A percentile compares a stretch with the other conserved stretches of the same genome.
Conservation (phyloP, 2,329 filamentous ascomycete species). For the Plenodomus biglobosus region DNA sequence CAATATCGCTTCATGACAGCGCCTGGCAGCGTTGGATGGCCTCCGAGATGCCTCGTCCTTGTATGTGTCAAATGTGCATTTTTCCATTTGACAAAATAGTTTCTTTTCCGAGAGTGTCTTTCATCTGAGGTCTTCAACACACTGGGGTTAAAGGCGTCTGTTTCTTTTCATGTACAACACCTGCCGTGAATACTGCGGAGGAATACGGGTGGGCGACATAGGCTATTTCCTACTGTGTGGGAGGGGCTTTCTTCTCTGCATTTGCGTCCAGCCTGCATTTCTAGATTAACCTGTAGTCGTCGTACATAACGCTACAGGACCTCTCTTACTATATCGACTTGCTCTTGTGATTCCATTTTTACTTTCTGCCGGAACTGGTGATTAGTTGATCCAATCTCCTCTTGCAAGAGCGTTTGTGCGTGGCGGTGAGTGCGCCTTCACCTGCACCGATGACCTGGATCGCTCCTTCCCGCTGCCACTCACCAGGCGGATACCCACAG, state of each 20-base stretch:
- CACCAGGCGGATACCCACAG: background rate
- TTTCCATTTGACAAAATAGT: no score
- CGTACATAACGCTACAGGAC: background rate
- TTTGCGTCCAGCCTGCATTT: background rate
- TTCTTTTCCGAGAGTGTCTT: background rate
- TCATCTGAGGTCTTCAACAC: background rate
- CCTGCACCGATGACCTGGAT: background rate
- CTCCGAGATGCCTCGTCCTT: no score
- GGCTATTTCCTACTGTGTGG: background rate
- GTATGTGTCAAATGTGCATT: no score
- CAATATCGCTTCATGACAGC: no score
- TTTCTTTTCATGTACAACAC: slow-evolving; percentile 19
- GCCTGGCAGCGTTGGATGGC: no score
- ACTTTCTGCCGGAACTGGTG: background rate
- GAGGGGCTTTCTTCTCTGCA: background rate
- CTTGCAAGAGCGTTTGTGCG: background rate
- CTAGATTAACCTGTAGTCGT: background rate
- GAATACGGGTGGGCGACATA: slow-evolving; percentile 6
- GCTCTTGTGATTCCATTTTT: background rate
- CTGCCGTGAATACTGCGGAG: slow-evolving; percentile 5
- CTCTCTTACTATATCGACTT: background rate
- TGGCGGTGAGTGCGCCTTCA: slow-evolving; percentile 2
- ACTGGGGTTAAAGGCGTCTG: background rate
- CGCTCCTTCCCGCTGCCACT: background rate
- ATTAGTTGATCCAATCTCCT: no score